A percentile compares a stretch with the other conserved stretches of the same genome.
phyloP scores from a whole-genome alignment of 345 rosid genomes.

The Combretum micranthum region DNA sequence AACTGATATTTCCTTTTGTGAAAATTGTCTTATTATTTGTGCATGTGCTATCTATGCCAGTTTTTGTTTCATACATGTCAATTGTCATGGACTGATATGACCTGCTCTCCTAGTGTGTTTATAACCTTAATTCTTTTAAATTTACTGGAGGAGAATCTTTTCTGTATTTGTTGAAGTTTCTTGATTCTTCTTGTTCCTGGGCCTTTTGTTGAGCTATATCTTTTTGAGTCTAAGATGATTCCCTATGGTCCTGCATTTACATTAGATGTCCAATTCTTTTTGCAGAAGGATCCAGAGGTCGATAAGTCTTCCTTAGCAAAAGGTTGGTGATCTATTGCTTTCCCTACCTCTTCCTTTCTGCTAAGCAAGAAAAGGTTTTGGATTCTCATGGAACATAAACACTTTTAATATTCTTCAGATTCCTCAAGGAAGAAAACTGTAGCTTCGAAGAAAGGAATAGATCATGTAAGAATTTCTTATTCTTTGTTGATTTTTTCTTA shows the following conservation, averaged over 20 bases:
- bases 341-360: constrained; percentile 11
- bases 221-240: too few species aligned
- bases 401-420: constrained; percentile 23
- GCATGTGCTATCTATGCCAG: not conserved
- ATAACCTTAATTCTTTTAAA: too few species aligned
- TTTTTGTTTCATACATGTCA: too few species aligned
- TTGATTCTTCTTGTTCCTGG: too few species aligned
- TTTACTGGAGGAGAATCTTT: too few species aligned
- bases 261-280: constrained; percentile 1
- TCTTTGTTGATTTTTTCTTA: not conserved
- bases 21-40: not conserved
- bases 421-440: constrained; percentile 23
- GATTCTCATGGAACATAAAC: constrained; percentile 11
- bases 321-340: constrained; percentile 26
- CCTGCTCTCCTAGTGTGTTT: too few species aligned
- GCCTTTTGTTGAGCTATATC: too few species aligned
- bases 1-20: not conserved
- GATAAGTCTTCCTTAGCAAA: constrained; percentile 26
- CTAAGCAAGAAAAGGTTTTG: not conserved
- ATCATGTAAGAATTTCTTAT: constrained; percentile 18
- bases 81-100: too few species aligned
- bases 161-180: too few species aligned
- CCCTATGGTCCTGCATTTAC: too few species aligned
- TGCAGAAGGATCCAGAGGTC: constrained; percentile 24
- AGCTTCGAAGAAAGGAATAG: constrained; percentile 23